phyloP scores from a whole-genome alignment of 192 early-diverging fungal species.

The Coemansia sp. region DNA sequence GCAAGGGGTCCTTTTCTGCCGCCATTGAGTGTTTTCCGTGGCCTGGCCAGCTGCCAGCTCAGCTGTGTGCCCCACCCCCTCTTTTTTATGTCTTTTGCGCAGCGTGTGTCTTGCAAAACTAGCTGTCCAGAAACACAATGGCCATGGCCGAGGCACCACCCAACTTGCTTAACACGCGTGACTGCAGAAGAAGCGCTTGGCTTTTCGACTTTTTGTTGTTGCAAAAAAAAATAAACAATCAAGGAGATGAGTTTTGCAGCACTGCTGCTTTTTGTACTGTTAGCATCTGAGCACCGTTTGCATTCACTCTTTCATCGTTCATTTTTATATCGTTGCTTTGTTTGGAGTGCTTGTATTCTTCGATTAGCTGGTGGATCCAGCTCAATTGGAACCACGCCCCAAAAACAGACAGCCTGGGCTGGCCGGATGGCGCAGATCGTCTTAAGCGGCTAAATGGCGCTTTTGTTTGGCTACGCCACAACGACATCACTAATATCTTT shows the following conservation, averaged over 20 bases:
- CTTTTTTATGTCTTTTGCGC: too few relatives aligned
- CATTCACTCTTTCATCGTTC: background rate
- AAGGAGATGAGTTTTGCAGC: background rate
- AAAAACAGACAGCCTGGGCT: background rate
- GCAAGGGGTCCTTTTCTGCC: too few relatives aligned
- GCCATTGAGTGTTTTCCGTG: too few relatives aligned
- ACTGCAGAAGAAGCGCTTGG: background rate
- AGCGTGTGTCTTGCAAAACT: too few relatives aligned
- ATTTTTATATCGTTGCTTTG: background rate
- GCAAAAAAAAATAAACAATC: background rate
- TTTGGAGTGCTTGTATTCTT: background rate
- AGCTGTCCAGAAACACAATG: too few relatives aligned
- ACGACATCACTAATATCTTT: background rate
- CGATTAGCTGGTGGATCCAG: background rate
- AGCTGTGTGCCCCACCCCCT: too few relatives aligned
- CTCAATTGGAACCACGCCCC: background rate
- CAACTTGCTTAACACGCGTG: background rate
- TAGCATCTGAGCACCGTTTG: background rate
- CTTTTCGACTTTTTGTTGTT: background rate
- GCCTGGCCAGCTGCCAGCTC: too few relatives aligned
- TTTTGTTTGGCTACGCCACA: background rate
- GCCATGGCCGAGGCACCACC: background rate
- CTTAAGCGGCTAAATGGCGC: background rate
- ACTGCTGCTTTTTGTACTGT: background rate
- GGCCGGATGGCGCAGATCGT: background rate